Evolutionary conservation across 2,329 filamentous ascomycete genomes (phyloP).

Genomic region (Cephalotrichum gorgonifer): DNA sequence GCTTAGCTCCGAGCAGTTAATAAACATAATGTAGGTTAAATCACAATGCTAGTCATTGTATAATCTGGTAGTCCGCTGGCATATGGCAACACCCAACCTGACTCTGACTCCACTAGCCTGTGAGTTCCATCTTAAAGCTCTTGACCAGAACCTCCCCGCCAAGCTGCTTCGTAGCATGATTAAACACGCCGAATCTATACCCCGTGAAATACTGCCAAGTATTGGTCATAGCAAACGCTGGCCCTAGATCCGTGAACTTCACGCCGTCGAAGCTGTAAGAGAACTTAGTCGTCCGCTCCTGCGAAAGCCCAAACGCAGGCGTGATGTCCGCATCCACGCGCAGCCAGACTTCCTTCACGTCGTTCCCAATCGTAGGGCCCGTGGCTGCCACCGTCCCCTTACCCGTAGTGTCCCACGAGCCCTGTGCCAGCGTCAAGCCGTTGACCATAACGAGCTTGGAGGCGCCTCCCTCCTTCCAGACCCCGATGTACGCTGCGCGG

Average conservation of each 20-base stretch:
- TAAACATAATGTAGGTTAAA: too few relatives aligned
- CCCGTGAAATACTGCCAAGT: conserved; percentile 36
- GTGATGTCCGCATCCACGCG: conserved; percentile 13
- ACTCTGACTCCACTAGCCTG: background rate
- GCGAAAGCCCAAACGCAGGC: conserved; percentile 7
- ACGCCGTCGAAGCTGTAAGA: conserved; percentile 33
- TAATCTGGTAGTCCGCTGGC: too few relatives aligned
- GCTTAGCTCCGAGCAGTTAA: too few relatives aligned
- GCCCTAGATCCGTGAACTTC: conserved; percentile 24
- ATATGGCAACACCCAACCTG: too few relatives aligned
- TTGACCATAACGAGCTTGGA: conserved; percentile 19
- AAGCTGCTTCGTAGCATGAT: conserved; percentile 29
- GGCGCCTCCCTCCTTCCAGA: conserved; percentile 23
- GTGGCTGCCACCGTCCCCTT: conserved; percentile 17
- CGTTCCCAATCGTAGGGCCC: background rate
- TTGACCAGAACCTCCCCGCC: conserved; percentile 12
- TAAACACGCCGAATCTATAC: conserved; percentile 37
- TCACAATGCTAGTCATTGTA: too few relatives aligned
- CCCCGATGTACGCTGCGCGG: conserved; percentile 38
- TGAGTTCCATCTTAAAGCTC: conserved; percentile 5
- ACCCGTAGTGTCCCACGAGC: conserved; percentile 18
- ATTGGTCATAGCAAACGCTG: conserved; percentile 21
- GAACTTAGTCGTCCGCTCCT: conserved; percentile 8
- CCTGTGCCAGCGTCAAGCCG: conserved; percentile 16
- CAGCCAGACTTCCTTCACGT: conserved; percentile 11